phyloP scores from a whole-genome alignment of 2,329 filamentous ascomycete species.

The Colletotrichum ledebouriae region DNA sequence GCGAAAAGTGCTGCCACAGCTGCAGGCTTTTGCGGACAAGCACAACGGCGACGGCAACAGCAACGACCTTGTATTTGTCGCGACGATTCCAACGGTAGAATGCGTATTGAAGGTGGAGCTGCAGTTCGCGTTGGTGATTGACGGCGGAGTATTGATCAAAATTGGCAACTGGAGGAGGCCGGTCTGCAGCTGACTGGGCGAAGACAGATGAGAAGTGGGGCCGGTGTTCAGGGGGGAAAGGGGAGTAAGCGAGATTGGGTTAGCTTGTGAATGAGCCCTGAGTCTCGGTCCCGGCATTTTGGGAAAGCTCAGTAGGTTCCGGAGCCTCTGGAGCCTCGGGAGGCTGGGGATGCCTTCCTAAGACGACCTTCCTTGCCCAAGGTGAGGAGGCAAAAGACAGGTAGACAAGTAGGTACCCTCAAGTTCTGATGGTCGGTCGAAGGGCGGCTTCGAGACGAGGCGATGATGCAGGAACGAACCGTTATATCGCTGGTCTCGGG shows the following conservation, averaged over 20 bases:
- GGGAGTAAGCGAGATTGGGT: constrained; percentile 34
- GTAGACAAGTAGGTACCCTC: no score
- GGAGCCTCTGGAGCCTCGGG: not conserved
- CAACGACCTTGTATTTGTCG: not conserved
- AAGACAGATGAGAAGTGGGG: constrained; percentile 13
- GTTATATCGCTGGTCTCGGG: not conserved
- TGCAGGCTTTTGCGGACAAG: not conserved
- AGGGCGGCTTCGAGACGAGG: not conserved
- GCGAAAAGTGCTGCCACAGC: constrained; percentile 8
- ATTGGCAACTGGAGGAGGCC: constrained; percentile 7
- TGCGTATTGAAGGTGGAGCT: not conserved
- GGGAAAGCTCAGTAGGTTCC: constrained; percentile 21
- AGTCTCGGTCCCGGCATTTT: constrained; percentile 40
- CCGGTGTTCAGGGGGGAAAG: constrained; percentile 33
- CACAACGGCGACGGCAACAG: constrained; percentile 6
- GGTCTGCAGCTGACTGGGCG: not conserved
- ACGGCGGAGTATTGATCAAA: constrained; percentile 33
- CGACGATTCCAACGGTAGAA: not conserved
- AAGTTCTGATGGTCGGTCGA: no score
- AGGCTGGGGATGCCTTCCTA: constrained; percentile 27
- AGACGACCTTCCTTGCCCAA: not conserved
- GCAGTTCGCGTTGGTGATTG: constrained; percentile 21
- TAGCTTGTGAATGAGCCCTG: constrained; percentile 33
- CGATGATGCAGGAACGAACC: constrained; percentile 22
- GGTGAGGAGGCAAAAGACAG: not conserved